These are phyloP conservation scores for Hypericum perforatum DNA, from an alignment of 345 rosid species.

Conservation along the genomic window DNA sequence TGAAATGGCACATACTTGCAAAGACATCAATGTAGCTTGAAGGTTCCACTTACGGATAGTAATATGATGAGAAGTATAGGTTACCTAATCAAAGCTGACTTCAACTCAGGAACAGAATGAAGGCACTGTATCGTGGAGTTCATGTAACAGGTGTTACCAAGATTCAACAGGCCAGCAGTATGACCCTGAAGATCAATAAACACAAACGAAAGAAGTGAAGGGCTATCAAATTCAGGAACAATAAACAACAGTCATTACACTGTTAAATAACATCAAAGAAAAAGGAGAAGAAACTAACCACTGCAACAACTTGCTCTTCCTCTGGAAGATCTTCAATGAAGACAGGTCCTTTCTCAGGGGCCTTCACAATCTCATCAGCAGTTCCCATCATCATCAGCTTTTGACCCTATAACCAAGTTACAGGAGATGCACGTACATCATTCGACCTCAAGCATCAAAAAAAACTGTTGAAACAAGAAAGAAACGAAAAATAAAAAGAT, in stretches of 20 bases:
- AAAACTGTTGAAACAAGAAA: not conserved
- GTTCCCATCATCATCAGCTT: constrained; percentile 99
- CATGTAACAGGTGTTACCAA: constrained; percentile 99
- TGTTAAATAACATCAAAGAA: too few relatives aligned
- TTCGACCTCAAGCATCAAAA: not conserved
- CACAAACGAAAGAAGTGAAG: not conserved
- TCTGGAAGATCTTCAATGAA: constrained; percentile 96
- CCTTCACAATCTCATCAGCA: constrained; percentile 89
- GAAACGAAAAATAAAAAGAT: not conserved
- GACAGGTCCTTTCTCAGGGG: constrained; percentile 90
- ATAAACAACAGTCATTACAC: too few relatives aligned
- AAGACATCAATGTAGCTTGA: not conserved
- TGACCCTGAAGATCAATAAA: constrained; percentile 49
- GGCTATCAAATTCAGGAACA: not conserved
- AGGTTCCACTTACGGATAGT: not conserved
- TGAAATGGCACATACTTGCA: constrained; percentile 5
- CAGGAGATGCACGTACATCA: not conserved
- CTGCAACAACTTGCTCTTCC: constrained; percentile 69
- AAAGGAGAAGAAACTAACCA: constrained; percentile 32
- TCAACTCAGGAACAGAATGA: constrained; percentile 97
- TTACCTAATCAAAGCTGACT: constrained; percentile 65
- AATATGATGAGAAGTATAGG: constrained; percentile 7
- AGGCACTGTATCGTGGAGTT: constrained; percentile 93
- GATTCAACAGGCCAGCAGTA: constrained; percentile 81
- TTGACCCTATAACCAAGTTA: constrained; percentile 49